Base-by-base conservation (phyloP, 306 rosid genomes). In the Pyrus bretschneideri region DNA sequence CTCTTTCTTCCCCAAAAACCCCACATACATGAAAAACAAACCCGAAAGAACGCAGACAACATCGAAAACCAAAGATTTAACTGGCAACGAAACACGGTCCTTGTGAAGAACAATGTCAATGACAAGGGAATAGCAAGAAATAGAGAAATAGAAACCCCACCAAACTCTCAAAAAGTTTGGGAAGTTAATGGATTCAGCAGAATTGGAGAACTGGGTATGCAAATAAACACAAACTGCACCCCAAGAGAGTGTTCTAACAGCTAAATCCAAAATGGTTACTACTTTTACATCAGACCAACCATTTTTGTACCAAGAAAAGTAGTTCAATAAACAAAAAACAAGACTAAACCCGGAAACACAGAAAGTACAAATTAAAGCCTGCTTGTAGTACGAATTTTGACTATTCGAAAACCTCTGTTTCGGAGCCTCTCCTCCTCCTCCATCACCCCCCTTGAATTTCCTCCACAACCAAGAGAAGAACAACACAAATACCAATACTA, bases 131-230 rank as follows among this genome's bases (percentile, higher is more conserved):
- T 71, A 88, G 60, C 74, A 87, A 62, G 85, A 88, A 54, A 89
- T 61, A 72, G 76, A 78, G 49, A 80, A 77, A 77, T 70, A 89
- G 35, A 70, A 81, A 86, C 90, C 76, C 88, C 81, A 84, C 85
- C 89, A 91, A 77, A 88, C 66, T 81, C 89, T 86, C 71, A 91
- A 74, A 61, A 76, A 71, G 31, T 60, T 14, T 2, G 88, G 84
- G 54, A 76, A 82, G 62, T 75, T 40, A 40, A 8, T 71, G 4
- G 42, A 22, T 44, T 64, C 82, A 31, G 65, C 65, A 4, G 72
- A 61, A 73, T 66, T 64, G n/a, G 73, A 69, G 33, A 78, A 54
- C 18, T 55, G 76, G 70, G 78, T 33, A 54, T 81, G 67, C 71
- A 91, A 80, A 72, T 77, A 85, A 42, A 83, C 81, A 77, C 72